Base-by-base conservation (phyloP, 345 rosid species). In the Aquilaria malaccensis region DNA sequence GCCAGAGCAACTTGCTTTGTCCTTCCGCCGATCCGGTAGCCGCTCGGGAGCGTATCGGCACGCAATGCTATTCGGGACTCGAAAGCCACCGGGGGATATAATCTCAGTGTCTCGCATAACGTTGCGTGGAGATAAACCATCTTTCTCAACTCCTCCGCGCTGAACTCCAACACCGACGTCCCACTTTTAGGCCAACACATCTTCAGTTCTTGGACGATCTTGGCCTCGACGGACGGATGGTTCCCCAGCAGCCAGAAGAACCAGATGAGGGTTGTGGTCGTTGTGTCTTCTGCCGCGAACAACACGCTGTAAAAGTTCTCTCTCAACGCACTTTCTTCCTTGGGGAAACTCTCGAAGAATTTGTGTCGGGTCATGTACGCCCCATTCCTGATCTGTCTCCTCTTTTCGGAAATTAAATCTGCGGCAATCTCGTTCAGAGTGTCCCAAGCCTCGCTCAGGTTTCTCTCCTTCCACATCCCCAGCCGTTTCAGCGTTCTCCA, bases 161-260 rank as follows among this genome's bases (percentile, higher is more conserved):
- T 1, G 55, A 48, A 10, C 33, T 0, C 32, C 13, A 51, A 10
- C 22, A 6, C 3, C 29, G 46, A 4, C 3, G 22, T 22, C 22
- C 37, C 13, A 47, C 49, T 55, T 54, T 32, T 37, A 33, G 50
- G 31, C 13, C 52, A 53, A 14, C 51, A 51, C n/a, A 11, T 51
- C 11, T 53, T 14, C 0, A 67, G 0, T 54, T 72, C 65, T 33
- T 58, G 52, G 14, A 49, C 48, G 10, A 67, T 72, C 55, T 72
- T 72, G 6, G 0, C 33, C 13, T 54, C 69, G 11, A 41, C 65
- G 9, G 0, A 7, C 29, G 72, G 76, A 43, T 64, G 30, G 13
- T 58, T 32, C n/a, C 65, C 53, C 11, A 67, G 50, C 13, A 72
- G 52, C 71, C 59, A 63, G 48, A 72, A 72, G 61, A 72, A 72